Evolutionary conservation across 1,284 basidiomycete species (phyloP), one percentile per base, ranked within the genome.

Genomic region (Mycena sp.): DNA sequence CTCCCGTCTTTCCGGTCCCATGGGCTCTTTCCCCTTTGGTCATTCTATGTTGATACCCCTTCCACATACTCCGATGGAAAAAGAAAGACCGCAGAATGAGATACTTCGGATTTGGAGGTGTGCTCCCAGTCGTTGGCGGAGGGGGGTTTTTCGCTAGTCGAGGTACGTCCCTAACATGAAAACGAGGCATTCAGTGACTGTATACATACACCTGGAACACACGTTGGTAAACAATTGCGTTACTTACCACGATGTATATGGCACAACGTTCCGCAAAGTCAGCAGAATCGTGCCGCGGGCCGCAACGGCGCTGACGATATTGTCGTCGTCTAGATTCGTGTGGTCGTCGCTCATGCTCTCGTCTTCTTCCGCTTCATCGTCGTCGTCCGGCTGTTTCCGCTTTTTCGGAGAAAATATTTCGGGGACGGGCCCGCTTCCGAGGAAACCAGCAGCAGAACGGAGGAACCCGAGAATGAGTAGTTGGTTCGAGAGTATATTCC

Each of bases 401-500:
- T 84, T 90, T 37, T 83, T 83, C 11, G 83, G 56, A 22, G 75
- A 75, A 46, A 81, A 81, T 11, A 85, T 72, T 14, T 79, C 77
- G n/a, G 90, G 91, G 44, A 86, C 79, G 4, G 86, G 81, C 30
- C 95, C 95, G 4, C 80, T 78, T 8, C 85, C 86, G 10, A 99
- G 84, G 25, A 93, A 83, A 2, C 87, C 84, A 0, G 90, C 85
- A 14, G 91, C 93, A 13, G 93, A 95, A 20, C 91, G 87, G 62
- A 99, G 83, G 79, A 98, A 98, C 2, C 90, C 91, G 30, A 98
- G 86, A 22, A 99, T 83, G n/a, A 98, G 86, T 25, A 92, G 79
- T 79, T 99, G 97, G 81, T 99, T 99, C 13, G 93, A 92, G 16
- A 95, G 84, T 70, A 99, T 94, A 81, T 99, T 99, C 65, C 97